Base-by-base conservation (phyloP, 371 early-diverging fungal genomes). In the Saksenaea oblongispora region DNA sequence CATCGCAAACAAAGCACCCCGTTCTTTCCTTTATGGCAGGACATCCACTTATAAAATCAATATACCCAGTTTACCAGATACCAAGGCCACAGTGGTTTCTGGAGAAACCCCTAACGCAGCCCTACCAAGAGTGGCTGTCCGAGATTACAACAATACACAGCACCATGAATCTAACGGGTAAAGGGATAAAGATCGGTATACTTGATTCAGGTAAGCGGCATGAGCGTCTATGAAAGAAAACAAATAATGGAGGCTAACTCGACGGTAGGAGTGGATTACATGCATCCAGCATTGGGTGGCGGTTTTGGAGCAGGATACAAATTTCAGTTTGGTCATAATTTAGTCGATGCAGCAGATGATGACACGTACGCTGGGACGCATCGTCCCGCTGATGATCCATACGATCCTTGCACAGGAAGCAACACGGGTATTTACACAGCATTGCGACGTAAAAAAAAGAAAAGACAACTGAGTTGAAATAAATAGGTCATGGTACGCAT, bases 271-370 rank as follows among this genome's bases (percentile, higher is more conserved):
- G 67, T 84, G 18, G 80, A 84, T 44, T 84, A 78, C 66, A 66
- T 66, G 51, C 91, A 91, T 56, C 87, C 88, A 4, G 88, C 87
- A 0, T 64, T 91, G 18, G 88, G 87, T 15, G 85, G 85, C 5
- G 77, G 88, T 44, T 86, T 87, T 57, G 89, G 89, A 1, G 62
- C 65, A 13, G 79, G 80, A 5, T 83, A 65, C 74, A 84, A 80
- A 62, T 75, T 87, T 53, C 72, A 62, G 14, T 31, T 63, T 11
- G 79, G 79, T 4, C 41, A 67, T 36, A 67, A 78, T 28, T 56
- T 78, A 0, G 72, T 77, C 1, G 59, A 68, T 34, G 59, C 70
- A 17, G 17, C 54, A 5, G 59, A 56, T 4, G 76, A 76, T 34
- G 62, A 68, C 31, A 34, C 58, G 18, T 55, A 59, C 34, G 76